These are phyloP conservation scores for Brassica incana DNA, from an alignment of 345 rosid species.

Conservation along the genomic window DNA sequence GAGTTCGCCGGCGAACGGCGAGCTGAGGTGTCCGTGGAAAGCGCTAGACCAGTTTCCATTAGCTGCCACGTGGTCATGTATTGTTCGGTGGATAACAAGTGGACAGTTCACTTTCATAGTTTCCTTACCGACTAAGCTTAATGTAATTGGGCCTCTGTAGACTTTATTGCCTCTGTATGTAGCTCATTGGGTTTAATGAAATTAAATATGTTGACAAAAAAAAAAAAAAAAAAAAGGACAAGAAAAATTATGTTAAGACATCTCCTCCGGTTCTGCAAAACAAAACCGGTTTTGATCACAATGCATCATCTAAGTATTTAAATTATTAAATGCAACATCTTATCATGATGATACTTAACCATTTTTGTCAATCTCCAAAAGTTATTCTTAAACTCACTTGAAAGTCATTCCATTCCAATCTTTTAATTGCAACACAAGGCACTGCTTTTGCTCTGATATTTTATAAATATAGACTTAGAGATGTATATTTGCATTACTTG, in stretches of 20 bases:
- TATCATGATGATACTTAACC: background rate
- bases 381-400: constrained; percentile 12
- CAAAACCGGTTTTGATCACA: background rate
- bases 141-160: no score
- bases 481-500: background rate
- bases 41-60: no score
- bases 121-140: no score
- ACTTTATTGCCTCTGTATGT: no score
- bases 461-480: background rate
- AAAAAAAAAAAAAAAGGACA: background rate
- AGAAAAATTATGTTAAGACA: background rate
- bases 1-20: no score
- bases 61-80: no score
- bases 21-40: no score
- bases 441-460: background rate
- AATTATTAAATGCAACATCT: background rate
- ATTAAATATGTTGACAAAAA: no score
- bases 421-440: constrained; percentile 35
- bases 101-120: no score
- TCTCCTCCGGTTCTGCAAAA: background rate
- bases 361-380: background rate
- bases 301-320: background rate
- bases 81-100: no score
- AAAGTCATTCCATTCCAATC: constrained; percentile 22
- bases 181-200: no score